A percentile compares a stretch with the other conserved stretches of the same genome.
These are phyloP conservation scores for Crotalaria pallida DNA, from an alignment of 306 rosid species.

Conservation along the genomic window DNA sequence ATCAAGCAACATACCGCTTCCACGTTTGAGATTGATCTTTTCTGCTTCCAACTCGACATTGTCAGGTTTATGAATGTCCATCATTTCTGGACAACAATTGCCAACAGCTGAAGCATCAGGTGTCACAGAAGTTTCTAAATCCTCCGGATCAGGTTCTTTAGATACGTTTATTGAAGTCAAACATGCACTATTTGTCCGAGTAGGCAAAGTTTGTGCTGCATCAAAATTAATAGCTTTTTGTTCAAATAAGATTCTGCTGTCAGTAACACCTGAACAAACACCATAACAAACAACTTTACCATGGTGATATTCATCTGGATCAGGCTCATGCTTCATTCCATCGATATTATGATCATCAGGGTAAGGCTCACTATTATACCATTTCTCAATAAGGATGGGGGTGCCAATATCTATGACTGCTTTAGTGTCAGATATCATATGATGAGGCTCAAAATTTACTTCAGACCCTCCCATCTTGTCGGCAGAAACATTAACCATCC, in stretches of 20 bases:
- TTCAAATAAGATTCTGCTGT: constrained; percentile 10
- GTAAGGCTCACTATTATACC: constrained; percentile 48
- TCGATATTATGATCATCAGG: constrained; percentile 34
- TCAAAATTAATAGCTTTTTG: constrained; percentile 11
- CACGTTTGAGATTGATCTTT: constrained; percentile 2
- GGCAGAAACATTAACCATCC: constrained; percentile 40
- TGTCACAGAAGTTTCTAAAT: constrained; percentile 28
- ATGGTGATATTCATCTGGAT: constrained; percentile 49
- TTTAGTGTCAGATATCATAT: constrained; percentile 18
- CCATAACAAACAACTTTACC: constrained; percentile 23
- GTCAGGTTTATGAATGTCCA: constrained; percentile 35
- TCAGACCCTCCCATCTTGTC: constrained; percentile 30
- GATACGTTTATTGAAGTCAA: constrained; percentile 16
- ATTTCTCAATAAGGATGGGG: constrained; percentile 20
- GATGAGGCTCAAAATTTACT: constrained; percentile 38
- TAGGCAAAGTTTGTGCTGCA: constrained; percentile 14
- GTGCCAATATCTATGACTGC: constrained; percentile 21
- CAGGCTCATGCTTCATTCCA: constrained; percentile 48
- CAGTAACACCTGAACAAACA: constrained; percentile 15
- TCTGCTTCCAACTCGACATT: constrained; percentile 26
- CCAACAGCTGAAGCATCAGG: constrained; percentile 21
- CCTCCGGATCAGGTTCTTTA: constrained; percentile 42
- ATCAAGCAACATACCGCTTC: neutral
- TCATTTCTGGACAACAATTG: constrained; percentile 21
- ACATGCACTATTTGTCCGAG: constrained; percentile 12